Evolutionary conservation across 2,329 filamentous ascomycete species (phyloP).

Genomic region (Aspergillus udagawae): DNA sequence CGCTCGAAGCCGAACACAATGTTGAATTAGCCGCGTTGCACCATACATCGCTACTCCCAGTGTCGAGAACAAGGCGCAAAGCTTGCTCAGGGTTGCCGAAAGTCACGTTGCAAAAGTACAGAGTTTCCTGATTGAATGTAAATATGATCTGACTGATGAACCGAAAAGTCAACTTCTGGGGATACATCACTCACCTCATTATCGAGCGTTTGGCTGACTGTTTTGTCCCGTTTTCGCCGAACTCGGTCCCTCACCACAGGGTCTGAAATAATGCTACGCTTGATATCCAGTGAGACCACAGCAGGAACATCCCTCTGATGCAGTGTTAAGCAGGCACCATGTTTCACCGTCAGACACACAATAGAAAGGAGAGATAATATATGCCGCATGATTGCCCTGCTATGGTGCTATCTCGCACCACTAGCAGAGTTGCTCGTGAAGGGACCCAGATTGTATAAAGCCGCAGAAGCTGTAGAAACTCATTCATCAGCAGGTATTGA

Average conservation of each 20-base stretch:
- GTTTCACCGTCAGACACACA: constrained; percentile 13
- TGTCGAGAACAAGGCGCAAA: constrained; percentile 57
- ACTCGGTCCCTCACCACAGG: constrained; percentile 45
- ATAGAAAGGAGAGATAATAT: constrained; percentile 9
- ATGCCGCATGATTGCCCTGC: background rate
- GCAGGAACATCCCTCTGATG: constrained; percentile 36
- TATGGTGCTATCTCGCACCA: background rate
- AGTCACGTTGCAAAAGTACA: constrained; percentile 57
- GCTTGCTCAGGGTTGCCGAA: constrained; percentile 56
- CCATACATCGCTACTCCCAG: constrained; percentile 62
- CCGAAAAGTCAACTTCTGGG: background rate
- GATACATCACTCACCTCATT: constrained; percentile 44
- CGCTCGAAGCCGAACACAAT: constrained; percentile 40
- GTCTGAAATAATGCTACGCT: constrained; percentile 45
- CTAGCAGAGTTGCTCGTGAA: too few species aligned
- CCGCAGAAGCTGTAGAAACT: too few species aligned
- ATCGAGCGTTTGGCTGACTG: constrained; percentile 45
- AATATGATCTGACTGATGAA: background rate
- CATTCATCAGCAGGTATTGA: too few species aligned
- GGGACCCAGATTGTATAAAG: too few species aligned
- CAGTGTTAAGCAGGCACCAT: constrained; percentile 24
- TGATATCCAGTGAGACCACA: constrained; percentile 49
- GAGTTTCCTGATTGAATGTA: constrained; percentile 39
- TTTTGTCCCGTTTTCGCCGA: constrained; percentile 41
- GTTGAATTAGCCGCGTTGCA: constrained; percentile 50